A percentile compares a stretch with the other conserved stretches of the same genome.
Conservation (phyloP, 2,329 filamentous ascomycete genomes). For the Neurospora sp. region DNA sequence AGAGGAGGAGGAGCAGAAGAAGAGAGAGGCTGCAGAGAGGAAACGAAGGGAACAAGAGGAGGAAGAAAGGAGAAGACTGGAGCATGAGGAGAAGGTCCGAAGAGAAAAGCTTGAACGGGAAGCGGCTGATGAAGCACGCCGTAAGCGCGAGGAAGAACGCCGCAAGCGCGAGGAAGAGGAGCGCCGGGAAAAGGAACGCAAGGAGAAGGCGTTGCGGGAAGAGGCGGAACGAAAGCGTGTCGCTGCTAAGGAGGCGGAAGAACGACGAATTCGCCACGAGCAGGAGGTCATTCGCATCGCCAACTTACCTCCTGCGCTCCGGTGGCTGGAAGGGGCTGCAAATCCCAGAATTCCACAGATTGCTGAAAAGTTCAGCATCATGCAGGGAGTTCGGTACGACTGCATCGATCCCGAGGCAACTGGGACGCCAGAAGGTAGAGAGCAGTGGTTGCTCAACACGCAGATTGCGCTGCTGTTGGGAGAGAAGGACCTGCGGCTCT, state of each 20-base stretch:
- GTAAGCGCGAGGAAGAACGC: slow-evolving; percentile 32
- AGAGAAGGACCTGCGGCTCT: slow-evolving; percentile 52
- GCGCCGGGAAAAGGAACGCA: slow-evolving; percentile 40
- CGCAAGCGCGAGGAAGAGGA: slow-evolving; percentile 43
- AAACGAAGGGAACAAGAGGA: slow-evolving; percentile 19
- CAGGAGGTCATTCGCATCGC: slow-evolving; percentile 44
- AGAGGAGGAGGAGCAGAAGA: slow-evolving; percentile 20
- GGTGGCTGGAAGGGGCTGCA: slow-evolving; percentile 46
- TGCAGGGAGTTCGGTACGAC: slow-evolving; percentile 55
- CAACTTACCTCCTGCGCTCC: slow-evolving; percentile 49
- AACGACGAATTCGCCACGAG: slow-evolving; percentile 41
- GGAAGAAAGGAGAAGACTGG: slow-evolving; percentile 21
- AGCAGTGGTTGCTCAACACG: slow-evolving; percentile 58
- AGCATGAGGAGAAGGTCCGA: slow-evolving; percentile 25
- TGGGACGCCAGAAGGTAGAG: slow-evolving; percentile 45
- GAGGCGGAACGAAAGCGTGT: slow-evolving; percentile 31
- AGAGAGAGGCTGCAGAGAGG: slow-evolving; percentile 22
- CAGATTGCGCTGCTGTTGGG: slow-evolving; percentile 55
- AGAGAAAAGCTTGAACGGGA: slow-evolving; percentile 22
- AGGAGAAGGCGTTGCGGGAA: slow-evolving; percentile 41
- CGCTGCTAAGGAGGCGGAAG: slow-evolving; percentile 41
- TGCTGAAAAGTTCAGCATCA: slow-evolving; percentile 44
- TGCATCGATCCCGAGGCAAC: slow-evolving; percentile 47
- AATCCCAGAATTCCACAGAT: slow-evolving; percentile 42
- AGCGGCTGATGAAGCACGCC: slow-evolving; percentile 25